phyloP scores from a whole-genome alignment of 345 rosid species.

The Erucastrum elatum region DNA sequence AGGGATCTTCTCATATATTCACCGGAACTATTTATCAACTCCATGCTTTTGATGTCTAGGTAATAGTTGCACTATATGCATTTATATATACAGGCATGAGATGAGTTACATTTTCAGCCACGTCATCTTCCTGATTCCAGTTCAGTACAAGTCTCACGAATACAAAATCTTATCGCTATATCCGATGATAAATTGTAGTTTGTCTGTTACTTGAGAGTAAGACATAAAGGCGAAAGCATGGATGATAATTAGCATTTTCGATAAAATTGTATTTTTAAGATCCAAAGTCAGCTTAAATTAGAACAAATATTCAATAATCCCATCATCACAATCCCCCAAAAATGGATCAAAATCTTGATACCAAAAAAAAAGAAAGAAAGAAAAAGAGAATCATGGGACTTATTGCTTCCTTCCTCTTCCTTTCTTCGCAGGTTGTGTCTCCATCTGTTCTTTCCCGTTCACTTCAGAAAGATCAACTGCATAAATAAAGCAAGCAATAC shows the following conservation, averaged over 20 bases:
- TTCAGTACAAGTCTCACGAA: too few species aligned
- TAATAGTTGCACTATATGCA: too few species aligned
- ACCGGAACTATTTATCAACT: too few species aligned
- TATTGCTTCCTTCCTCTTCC: constrained; percentile 94
- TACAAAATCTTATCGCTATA: too few species aligned
- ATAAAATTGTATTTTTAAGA: background rate
- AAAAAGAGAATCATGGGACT: constrained; percentile 15
- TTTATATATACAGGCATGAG: too few species aligned
- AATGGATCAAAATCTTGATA: constrained; percentile 19
- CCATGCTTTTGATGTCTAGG: too few species aligned
- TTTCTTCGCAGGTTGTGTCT: constrained; percentile 68
- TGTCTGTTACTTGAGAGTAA: background rate
- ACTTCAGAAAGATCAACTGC: constrained; percentile 77
- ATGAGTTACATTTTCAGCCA: too few species aligned
- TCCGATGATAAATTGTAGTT: too few species aligned
- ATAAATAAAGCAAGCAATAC: background rate
- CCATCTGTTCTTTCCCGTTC: constrained; percentile 69
- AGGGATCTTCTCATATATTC: too few species aligned
- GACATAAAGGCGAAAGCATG: background rate
- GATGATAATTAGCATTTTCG: background rate
- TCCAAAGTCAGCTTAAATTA: background rate
- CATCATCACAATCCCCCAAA: background rate
- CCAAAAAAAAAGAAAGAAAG: background rate
- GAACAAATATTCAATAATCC: background rate
- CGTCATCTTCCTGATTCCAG: too few species aligned